Evolutionary conservation across 805 yeast species (phyloP), one percentile per base, ranked within the genome.

Genomic region (Starmerella vitae): DNA sequence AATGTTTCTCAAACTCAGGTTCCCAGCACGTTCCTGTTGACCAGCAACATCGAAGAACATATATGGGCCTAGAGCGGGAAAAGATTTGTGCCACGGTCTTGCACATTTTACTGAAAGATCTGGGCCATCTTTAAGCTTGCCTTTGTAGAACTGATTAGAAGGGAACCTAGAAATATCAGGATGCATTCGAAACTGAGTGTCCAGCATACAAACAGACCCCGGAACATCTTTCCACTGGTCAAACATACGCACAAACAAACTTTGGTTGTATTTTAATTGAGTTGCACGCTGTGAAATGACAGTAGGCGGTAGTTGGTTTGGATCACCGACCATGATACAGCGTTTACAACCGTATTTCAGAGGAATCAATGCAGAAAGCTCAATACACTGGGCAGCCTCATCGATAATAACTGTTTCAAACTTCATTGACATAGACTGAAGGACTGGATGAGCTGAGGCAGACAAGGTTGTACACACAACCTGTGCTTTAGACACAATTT

Each of bases 281-380:
- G 93, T 78, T 1, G 98, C 97, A 12, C 74, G 78, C 50, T 80
- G 85, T 0, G 96, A 88, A 15, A 91, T 61, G 9, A 88, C 97
- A 0, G 98, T 88, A 0, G 98, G 98, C 0, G 98, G 98, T 46
- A 91, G 68, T 62, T 91, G 98, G 56, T 91, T 86, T 2, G 97
- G 97, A 63, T 91, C 98, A 57, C 98, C 98, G 33, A 91, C 98
- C 93, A 91, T 80, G 35, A 91, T 78, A 62, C 97, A 88, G 39
- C 76, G 74, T 43, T 70, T 76, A 51, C 93, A 81, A 1, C 97
- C 97, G 57, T 86, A 91, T 53, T 93, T 67, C 47, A 91, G 64
- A 0, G 98, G 98, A 51, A 88, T 88, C 20, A 91, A 70, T 0
- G 93, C 81, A 6, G 95, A 83, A 26, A 88, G 56, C 55, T 88